Conservation (phyloP, 352 stramenopile genomes). For the Elongisporangium anandrum region DNA sequence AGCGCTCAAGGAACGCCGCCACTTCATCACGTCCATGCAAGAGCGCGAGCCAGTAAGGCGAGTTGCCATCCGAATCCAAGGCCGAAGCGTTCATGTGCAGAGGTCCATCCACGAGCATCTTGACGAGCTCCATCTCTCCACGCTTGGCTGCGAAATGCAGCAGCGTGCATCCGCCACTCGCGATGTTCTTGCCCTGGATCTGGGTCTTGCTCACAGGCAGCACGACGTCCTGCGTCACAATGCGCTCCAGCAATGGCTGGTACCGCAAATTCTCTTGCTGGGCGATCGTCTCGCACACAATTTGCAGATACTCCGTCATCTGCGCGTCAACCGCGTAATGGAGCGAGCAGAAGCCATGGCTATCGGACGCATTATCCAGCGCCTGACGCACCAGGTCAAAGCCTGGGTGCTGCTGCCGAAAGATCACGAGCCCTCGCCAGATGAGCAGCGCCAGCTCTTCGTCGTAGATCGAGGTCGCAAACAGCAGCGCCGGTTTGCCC, state of each 20-base stretch:
- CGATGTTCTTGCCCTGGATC: constrained; percentile 64
- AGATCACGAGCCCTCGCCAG: constrained; percentile 46
- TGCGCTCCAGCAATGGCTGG: constrained; percentile 10
- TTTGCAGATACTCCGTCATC: constrained; percentile 44
- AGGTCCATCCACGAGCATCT: constrained; percentile 33
- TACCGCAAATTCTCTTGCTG: constrained; percentile 9
- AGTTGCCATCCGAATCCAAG: constrained; percentile 67
- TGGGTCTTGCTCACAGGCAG: constrained; percentile 56
- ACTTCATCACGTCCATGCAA: constrained; percentile 41
- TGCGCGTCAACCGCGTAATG: constrained; percentile 78
- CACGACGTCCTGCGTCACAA: constrained; percentile 62
- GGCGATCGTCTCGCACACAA: constrained; percentile 21
- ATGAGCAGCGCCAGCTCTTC: constrained; percentile 67
- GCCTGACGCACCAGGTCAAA: constrained; percentile 59
- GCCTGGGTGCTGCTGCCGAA: constrained; percentile 27
- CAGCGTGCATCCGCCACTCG: constrained; percentile 61
- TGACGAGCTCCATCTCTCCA: constrained; percentile 45
- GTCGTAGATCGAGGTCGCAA: constrained; percentile 82
- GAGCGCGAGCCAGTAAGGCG: constrained; percentile 34
- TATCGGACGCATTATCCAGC: constrained; percentile 66
- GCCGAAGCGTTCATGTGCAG: constrained; percentile 20
- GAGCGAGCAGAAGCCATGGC: constrained; percentile 59
- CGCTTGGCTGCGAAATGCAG: constrained; percentile 67
- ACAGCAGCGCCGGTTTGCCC: constrained; percentile 75
- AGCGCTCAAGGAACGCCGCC: constrained; percentile 17